Evolutionary conservation across 139 green algal species (phyloP).

Genomic region (Coccomyxa sp.): DNA sequence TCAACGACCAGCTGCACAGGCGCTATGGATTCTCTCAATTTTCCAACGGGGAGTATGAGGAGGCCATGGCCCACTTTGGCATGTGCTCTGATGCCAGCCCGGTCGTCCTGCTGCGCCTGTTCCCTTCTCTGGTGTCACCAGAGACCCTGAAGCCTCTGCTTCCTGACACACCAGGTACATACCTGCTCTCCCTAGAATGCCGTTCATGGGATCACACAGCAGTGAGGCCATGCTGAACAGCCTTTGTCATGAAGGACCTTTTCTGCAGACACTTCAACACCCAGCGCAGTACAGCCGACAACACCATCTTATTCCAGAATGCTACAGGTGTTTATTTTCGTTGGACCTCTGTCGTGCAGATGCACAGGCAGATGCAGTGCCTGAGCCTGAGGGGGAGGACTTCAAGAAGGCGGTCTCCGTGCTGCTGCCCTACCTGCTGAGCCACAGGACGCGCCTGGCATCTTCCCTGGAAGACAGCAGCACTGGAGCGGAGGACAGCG

Average conservation of each 20-base stretch:
- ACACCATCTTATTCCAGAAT: too few species aligned
- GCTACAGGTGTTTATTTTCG: too few species aligned
- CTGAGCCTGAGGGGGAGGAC: conserved; percentile 29
- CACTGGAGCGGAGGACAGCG: not conserved
- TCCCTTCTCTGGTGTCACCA: conserved; percentile 54
- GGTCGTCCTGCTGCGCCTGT: conserved; percentile 58
- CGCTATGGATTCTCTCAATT: conserved; percentile 71
- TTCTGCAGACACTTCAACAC: too few species aligned
- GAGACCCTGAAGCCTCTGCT: conserved; percentile 17
- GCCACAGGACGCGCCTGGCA: conserved; percentile 60
- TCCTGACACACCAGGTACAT: not conserved
- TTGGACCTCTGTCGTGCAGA: too few species aligned
- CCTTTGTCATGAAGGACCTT: not conserved
- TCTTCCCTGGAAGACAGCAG: not conserved
- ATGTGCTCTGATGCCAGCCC: conserved; percentile 42
- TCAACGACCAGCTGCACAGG: conserved; percentile 57
- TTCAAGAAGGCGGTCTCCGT: conserved; percentile 33
- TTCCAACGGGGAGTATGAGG: conserved; percentile 56
- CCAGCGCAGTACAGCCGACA: too few species aligned
- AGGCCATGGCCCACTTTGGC: conserved; percentile 72
- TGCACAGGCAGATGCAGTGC: conserved; percentile 25
- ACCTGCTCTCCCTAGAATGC: not conserved
- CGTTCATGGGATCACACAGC: too few species aligned
- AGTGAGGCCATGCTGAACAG: not conserved
- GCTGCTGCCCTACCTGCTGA: conserved; percentile 72